Evolutionary conservation across 768 basidiomycete genomes (phyloP), one percentile per base, ranked within the genome.

Genomic region (Termitomyces sp.): DNA sequence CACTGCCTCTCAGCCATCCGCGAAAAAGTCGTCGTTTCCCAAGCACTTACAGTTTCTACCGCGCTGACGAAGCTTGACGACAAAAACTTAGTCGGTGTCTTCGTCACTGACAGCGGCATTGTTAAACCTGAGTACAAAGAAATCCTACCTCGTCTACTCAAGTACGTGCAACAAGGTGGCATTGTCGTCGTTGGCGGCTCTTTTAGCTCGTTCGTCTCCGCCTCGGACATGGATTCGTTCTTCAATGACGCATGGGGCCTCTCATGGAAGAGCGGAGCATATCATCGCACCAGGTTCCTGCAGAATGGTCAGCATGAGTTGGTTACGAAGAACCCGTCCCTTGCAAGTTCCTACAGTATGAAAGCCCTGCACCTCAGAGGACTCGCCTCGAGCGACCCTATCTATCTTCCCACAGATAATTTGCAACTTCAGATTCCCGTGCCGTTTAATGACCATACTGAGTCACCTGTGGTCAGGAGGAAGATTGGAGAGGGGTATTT

Each of bases 111-210:
- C 56, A 59, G 67, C 0, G 67, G 57, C 7, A 68, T 81, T 33
- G 48, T 65, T 5, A 36, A 65, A 0, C 48, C 52, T 0, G 57
- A 67, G 32, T 65, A 73, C 42, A 63, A 65, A 3, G 63, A 66
- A 16, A 60, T 77, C 0, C 63, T 72, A 32, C 56, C 67, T 10
- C 64, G 65, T 36, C 59, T 78, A 39, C 71, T 73, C 26, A 65
- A 66, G 45, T 78, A 73, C 55, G 70, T 67, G 2, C 66, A 71
- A 34, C 58, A 58, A 5, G 76, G 79, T 5, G 79, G 79, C 0
- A 72, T 66, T 6, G 66, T 76, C n/a, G 14, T 53, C 27, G 66
- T 76, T 37, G 69, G 67, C 8, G 64, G 67, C n/a, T 55, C 63
- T 9, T 70, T 72, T 60, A 64, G 67, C 57, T 56, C 48, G 1